Percentiles rank a stretch among this genome's conserved stretches.
These are phyloP conservation scores for Isabelozyma rhagii DNA, from an alignment of 805 yeast species.

Conservation along the genomic window DNA sequence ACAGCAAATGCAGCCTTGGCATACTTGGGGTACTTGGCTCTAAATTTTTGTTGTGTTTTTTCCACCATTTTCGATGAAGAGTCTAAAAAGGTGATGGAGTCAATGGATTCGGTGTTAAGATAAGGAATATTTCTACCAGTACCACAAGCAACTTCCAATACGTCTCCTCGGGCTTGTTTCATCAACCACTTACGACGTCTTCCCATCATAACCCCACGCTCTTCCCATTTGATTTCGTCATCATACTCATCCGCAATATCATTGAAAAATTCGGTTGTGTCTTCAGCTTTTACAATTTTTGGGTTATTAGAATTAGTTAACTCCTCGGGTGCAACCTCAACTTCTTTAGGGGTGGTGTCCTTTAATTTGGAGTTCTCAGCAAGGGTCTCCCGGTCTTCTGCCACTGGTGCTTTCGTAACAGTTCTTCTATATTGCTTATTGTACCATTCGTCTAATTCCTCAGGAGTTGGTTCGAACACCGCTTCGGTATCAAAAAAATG, in stretches of 20 bases:
- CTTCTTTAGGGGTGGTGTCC: conserved; percentile 5
- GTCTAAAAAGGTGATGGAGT: conserved; percentile 81
- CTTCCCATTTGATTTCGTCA: conserved; percentile 72
- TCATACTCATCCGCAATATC: conserved; percentile 79
- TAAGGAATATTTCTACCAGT: conserved; percentile 91
- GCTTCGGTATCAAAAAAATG: conserved; percentile 28
- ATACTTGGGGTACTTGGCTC: conserved; percentile 61
- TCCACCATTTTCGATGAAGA: conserved; percentile 85
- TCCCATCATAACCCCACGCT: conserved; percentile 56
- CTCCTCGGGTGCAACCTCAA: conserved; percentile 13
- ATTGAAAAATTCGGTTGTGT: conserved; percentile 80
- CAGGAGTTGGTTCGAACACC: conserved; percentile 40
- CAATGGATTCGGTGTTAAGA: conserved; percentile 54
- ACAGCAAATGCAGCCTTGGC: conserved; percentile 80
- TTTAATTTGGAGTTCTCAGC: conserved; percentile 10
- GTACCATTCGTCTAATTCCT: conserved; percentile 42
- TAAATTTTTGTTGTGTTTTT: conserved; percentile 70
- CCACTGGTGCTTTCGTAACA: conserved; percentile 21
- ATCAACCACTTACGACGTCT: conserved; percentile 74
- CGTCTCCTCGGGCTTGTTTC: conserved; percentile 81
- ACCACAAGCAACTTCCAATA: conserved; percentile 91
- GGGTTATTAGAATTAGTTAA: conserved; percentile 38
- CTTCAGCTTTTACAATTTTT: conserved; percentile 63
- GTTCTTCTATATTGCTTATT: conserved; percentile 26
- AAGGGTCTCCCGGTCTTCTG: conserved; percentile 8